phyloP scores from a whole-genome alignment of 2,329 filamentous ascomycete genomes.

The Sarocladiaceae sp. region DNA sequence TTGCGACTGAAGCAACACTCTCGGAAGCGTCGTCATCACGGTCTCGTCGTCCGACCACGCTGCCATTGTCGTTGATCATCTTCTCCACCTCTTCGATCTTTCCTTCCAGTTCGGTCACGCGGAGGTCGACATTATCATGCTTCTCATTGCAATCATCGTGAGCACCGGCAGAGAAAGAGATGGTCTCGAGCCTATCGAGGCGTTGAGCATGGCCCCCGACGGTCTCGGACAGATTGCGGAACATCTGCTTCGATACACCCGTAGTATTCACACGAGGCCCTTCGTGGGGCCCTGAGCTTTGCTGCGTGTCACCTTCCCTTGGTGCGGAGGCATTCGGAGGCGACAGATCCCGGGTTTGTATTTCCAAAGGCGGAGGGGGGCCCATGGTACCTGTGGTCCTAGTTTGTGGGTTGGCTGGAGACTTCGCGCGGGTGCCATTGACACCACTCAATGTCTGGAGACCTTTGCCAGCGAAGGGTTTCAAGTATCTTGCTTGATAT shows the following conservation, averaged over 20 bases:
- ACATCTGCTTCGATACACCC: slow-evolving; percentile 26
- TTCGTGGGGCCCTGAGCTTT: neutral
- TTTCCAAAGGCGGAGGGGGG: neutral
- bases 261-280: slow-evolving; percentile 19
- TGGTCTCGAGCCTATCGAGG: slow-evolving; percentile 62
- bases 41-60: slow-evolving; percentile 30
- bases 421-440: slow-evolving; percentile 20
- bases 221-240: slow-evolving; percentile 43
- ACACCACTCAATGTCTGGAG: slow-evolving; percentile 43
- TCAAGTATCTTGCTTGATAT: slow-evolving; percentile 41
- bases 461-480: slow-evolving; percentile 50
- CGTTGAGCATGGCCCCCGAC: slow-evolving; percentile 57
- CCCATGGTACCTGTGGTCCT: slow-evolving; percentile 13
- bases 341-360: neutral
- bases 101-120: slow-evolving; percentile 63
- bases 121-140: slow-evolving; percentile 59
- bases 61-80: slow-evolving; percentile 40
- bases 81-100: slow-evolving; percentile 55
- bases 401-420: slow-evolving; percentile 24
- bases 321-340: slow-evolving; percentile 6
- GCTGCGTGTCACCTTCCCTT: slow-evolving; percentile 17
- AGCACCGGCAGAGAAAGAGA: slow-evolving; percentile 59
- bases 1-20: slow-evolving; percentile 41
- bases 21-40: slow-evolving; percentile 35
- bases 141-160: slow-evolving; percentile 64